Conservation (phyloP, 441 rosid genomes). For the Rhodomyrtus psidioides region DNA sequence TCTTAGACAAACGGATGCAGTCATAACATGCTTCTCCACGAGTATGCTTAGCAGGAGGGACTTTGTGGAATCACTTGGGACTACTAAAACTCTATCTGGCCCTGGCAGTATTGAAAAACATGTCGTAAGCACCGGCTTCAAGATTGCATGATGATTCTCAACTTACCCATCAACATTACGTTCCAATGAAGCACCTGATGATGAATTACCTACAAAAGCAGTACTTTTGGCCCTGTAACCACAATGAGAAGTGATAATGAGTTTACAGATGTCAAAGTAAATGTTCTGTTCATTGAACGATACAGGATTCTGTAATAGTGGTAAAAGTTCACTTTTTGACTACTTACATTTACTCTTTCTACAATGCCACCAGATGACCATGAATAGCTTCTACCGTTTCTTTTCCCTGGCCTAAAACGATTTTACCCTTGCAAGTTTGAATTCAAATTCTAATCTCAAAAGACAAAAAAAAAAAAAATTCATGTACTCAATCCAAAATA, state of each 20-base stretch:
- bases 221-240: conserved; percentile 33
- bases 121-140: background rate
- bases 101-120: background rate
- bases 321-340: background rate
- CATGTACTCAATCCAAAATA: background rate
- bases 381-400: background rate
- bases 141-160: background rate
- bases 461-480: too few species aligned
- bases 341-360: background rate
- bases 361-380: background rate
- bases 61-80: background rate
- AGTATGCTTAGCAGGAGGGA: background rate
- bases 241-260: background rate
- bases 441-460: background rate
- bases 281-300: background rate
- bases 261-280: background rate
- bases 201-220: conserved; percentile 25
- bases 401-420: background rate
- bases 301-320: background rate
- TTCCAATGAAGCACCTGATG: conserved; percentile 35
- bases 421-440: background rate
- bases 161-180: conserved; percentile 53
- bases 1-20: background rate
- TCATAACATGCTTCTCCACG: background rate
- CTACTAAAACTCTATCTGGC: background rate